Evolutionary conservation across 2,329 filamentous ascomycete species (phyloP).

Genomic region (Shiraia bambusicola): DNA sequence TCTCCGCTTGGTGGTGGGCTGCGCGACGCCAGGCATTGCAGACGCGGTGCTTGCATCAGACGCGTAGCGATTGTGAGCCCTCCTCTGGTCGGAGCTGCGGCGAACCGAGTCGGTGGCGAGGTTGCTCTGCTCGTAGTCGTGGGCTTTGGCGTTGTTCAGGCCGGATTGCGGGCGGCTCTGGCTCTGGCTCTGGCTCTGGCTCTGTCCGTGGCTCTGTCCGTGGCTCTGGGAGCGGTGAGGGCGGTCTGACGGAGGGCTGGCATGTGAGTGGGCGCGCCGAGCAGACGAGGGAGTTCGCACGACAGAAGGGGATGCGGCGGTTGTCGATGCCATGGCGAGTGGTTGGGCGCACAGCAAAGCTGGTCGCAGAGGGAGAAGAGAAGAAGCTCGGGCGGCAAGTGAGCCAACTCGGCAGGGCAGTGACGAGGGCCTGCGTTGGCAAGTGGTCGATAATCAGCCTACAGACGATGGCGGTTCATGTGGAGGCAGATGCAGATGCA

Average conservation of each 20-base stretch:
- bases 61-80: constrained; percentile 49
- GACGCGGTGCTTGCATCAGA: constrained; percentile 46
- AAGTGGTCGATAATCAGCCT: too few relatives aligned
- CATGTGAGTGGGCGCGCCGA: constrained; percentile 26
- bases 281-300: constrained; percentile 35
- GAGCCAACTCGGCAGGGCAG: too few relatives aligned
- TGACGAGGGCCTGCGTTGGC: too few relatives aligned
- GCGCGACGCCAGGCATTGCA: constrained; percentile 35
- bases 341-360: constrained; percentile 33
- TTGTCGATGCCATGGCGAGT: constrained; percentile 37
- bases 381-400: too few relatives aligned
- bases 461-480: too few relatives aligned
- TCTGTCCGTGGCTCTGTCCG: constrained; percentile 24
- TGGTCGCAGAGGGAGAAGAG: not conserved
- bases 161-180: constrained; percentile 46
- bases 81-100: constrained; percentile 56
- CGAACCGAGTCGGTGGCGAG: constrained; percentile 59
- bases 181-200: constrained; percentile 31
- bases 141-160: constrained; percentile 58
- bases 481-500: too few relatives aligned
- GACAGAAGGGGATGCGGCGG: constrained; percentile 48
- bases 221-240: constrained; percentile 39
- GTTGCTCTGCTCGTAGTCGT: constrained; percentile 74
- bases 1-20: constrained; percentile 48
- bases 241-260: constrained; percentile 29